Percentiles rank a stretch among this genome's conserved stretches.
Evolutionary conservation across 495 filamentous ascomycete genomes (phyloP).

Genomic region (Aspergillus kassunensis): DNA sequence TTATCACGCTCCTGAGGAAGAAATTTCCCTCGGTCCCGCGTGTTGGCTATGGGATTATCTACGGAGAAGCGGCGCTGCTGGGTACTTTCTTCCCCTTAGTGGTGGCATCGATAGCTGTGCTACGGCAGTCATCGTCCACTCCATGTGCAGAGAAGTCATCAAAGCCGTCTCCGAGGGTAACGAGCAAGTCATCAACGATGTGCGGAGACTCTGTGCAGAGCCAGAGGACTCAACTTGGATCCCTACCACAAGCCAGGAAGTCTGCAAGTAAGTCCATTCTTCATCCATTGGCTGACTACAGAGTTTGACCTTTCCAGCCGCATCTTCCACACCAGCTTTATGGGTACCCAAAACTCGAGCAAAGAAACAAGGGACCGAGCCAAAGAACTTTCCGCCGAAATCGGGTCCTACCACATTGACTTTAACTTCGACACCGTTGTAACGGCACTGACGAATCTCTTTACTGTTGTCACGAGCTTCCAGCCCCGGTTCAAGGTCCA

Average conservation of each 20-base stretch:
- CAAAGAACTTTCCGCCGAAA: constrained; percentile 59
- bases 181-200: constrained; percentile 66
- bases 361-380: constrained; percentile 70
- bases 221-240: constrained; percentile 48
- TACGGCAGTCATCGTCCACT: constrained; percentile 65
- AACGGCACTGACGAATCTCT: constrained; percentile 49
- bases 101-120: constrained; percentile 69
- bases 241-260: constrained; percentile 53
- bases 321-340: constrained; percentile 72
- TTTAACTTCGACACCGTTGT: constrained; percentile 71
- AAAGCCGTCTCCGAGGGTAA: constrained; percentile 60
- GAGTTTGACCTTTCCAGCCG: constrained; percentile 22
- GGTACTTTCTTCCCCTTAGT: constrained; percentile 56
- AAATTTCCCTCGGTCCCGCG: constrained; percentile 66
- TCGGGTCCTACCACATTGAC: constrained; percentile 72
- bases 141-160: constrained; percentile 74
- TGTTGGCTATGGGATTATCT: constrained; percentile 89
- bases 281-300: neutral
- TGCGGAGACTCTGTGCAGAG: constrained; percentile 57
- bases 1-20: constrained; percentile 66
- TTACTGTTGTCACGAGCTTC: constrained; percentile 51
- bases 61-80: constrained; percentile 56
- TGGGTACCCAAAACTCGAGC: constrained; percentile 74
- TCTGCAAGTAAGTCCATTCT: constrained; percentile 44
- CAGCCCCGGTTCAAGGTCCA: constrained; percentile 65